Evolutionary conservation across 2,329 filamentous ascomycete genomes (phyloP).

Genomic region (Amesomyces nigricolor): DNA sequence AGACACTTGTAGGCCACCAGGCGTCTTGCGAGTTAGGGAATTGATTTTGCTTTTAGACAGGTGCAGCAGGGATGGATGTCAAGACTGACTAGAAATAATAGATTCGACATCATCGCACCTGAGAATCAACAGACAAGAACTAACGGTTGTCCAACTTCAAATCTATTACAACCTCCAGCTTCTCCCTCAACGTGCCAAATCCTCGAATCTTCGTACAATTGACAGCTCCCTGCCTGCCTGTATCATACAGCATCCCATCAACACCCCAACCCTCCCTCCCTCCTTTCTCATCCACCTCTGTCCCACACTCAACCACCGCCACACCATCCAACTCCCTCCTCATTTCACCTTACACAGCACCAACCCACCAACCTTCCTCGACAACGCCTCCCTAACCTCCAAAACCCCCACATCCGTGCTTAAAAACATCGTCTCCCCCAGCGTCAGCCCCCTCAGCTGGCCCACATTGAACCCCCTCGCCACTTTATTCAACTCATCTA

Average conservation of each 20-base stretch:
- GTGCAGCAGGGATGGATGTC: no score
- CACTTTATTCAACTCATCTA: slow-evolving; percentile 57
- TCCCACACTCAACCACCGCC: background rate
- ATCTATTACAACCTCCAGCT: no score
- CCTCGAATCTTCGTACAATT: background rate
- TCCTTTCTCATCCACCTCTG: background rate
- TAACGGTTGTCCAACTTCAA: no score
- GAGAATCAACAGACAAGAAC: no score
- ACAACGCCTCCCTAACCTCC: slow-evolving; percentile 76
- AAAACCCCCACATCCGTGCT: slow-evolving; percentile 71
- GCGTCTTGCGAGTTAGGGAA: slow-evolving; percentile 12
- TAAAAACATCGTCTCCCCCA: slow-evolving; percentile 80
- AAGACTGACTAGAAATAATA: no score
- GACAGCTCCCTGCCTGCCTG: slow-evolving; percentile 1
- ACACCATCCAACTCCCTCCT: slow-evolving; percentile 13
- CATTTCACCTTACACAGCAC: slow-evolving; percentile 64
- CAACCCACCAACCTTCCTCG: slow-evolving; percentile 73
- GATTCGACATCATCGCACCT: no score
- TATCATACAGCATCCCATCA: slow-evolving; percentile 8
- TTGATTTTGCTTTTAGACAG: background rate
- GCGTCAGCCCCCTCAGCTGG: slow-evolving; percentile 65
- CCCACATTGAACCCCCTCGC: slow-evolving; percentile 64
- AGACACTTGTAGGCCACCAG: slow-evolving; percentile 16
- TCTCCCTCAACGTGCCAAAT: no score
- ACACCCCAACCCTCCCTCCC: background rate